Percentiles rank a stretch among this genome's conserved stretches.
Evolutionary conservation across 176 grass and related monocot species (phyloP).

Genomic region (Phoenix dactylifera): DNA sequence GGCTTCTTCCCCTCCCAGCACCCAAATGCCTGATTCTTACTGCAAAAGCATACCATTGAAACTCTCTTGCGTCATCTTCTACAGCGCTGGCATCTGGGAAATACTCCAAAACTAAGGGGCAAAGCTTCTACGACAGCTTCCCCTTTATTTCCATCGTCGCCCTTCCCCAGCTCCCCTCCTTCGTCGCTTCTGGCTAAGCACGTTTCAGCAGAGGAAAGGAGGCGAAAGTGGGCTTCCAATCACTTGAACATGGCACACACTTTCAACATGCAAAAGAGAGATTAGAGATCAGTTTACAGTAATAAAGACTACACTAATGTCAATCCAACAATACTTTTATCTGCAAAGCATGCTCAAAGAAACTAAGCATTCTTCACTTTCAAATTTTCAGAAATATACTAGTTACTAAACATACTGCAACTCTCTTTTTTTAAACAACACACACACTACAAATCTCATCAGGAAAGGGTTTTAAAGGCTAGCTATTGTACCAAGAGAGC

Average conservation of each 20-base stretch:
- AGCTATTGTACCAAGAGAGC: too few relatives aligned
- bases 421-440: too few relatives aligned
- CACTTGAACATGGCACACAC: conserved; percentile 66
- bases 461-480: too few relatives aligned
- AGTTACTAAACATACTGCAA: too few relatives aligned
- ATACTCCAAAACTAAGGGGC: conserved; percentile 39
- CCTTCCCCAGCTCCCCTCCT: too few relatives aligned
- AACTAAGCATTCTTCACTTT: not conserved
- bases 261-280: conserved; percentile 24
- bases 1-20: conserved; percentile 7
- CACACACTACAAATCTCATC: too few relatives aligned
- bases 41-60: conserved; percentile 27
- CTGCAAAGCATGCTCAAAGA: conserved; percentile 11
- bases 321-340: not conserved
- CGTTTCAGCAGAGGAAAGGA: too few relatives aligned
- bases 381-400: too few relatives aligned
- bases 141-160: too few relatives aligned
- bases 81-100: conserved; percentile 16
- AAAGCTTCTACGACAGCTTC: too few relatives aligned
- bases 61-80: conserved; percentile 9
- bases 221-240: conserved; percentile 48
- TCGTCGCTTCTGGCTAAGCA: too few relatives aligned
- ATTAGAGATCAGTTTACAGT: not conserved
- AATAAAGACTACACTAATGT: not conserved
- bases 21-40: conserved; percentile 25